A percentile compares a stretch with the other conserved stretches of the same genome.
These are phyloP conservation scores for Pleurotus cornucopiae DNA, from an alignment of 768 basidiomycete genomes.

Conservation along the genomic window DNA sequence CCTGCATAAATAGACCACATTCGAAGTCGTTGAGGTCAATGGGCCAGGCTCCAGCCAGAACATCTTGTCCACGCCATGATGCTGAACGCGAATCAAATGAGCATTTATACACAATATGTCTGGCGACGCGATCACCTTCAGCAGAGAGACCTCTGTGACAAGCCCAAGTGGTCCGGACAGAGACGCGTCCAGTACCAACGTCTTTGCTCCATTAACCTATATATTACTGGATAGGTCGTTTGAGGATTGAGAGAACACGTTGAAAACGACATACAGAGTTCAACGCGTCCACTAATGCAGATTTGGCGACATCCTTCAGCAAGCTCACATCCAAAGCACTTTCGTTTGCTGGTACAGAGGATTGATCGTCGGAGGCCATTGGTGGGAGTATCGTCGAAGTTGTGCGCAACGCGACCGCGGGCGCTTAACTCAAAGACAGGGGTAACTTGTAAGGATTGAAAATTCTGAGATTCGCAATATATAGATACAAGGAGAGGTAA, in stretches of 20 bases:
- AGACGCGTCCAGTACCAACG: slow-evolving; percentile 86
- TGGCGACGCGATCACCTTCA: slow-evolving; percentile 63
- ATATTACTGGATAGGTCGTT: slow-evolving; percentile 8
- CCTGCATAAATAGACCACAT: slow-evolving; percentile 90
- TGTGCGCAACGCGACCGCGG: no score
- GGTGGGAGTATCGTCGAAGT: no score
- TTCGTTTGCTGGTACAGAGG: slow-evolving; percentile 31
- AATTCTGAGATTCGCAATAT: no score
- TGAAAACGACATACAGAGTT: slow-evolving; percentile 56
- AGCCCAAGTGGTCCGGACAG: slow-evolving; percentile 91
- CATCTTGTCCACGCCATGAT: slow-evolving; percentile 99
- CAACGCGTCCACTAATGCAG: slow-evolving; percentile 77
- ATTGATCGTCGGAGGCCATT: slow-evolving; percentile 33
- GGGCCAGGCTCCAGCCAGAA: slow-evolving; percentile 96
- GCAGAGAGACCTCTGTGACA: slow-evolving; percentile 87
- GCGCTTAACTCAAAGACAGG: no score
- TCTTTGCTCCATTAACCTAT: slow-evolving; percentile 91
- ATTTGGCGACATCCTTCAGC: slow-evolving; percentile 75
- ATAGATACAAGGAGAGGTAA: no score
- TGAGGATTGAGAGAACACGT: background rate
- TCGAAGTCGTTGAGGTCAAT: slow-evolving; percentile 75
- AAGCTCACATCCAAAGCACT: slow-evolving; percentile 52
- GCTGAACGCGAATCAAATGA: slow-evolving; percentile 50
- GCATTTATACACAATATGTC: background rate
- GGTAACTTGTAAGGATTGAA: no score